phyloP scores from a whole-genome alignment of 345 rosid genomes.

The Arabidopsis arenosa region DNA sequence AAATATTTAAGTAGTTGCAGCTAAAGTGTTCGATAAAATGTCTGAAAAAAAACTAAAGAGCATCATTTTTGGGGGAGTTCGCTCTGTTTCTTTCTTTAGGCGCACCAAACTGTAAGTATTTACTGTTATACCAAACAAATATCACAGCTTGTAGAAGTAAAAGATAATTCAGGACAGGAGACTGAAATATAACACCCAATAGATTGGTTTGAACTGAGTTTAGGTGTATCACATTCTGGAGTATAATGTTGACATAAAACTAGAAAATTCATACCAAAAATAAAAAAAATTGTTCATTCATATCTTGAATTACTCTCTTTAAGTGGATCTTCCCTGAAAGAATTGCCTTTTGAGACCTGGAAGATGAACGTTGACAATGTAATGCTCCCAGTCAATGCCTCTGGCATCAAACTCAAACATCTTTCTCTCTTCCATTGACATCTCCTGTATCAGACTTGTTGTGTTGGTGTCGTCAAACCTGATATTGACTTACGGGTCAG shows the following conservation, averaged over 20 bases:
- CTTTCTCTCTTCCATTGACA: conserved; percentile 47
- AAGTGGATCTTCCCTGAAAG: not conserved
- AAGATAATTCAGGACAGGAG: no score
- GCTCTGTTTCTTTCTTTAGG: no score
- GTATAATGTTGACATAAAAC: no score
- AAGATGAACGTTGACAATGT: conserved; percentile 46
- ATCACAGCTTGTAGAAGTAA: no score
- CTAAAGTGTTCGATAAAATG: not conserved
- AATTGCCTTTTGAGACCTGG: conserved; percentile 36
- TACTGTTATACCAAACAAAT: no score
- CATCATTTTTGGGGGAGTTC: not conserved
- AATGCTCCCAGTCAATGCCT: conserved; percentile 51
- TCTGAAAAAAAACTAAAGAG: not conserved
- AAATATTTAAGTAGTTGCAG: not conserved
- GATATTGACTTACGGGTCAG: not conserved
- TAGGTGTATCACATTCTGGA: no score
- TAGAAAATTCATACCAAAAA: no score
- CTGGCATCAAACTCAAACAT: conserved; percentile 43
- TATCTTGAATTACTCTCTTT: conserved; percentile 1
- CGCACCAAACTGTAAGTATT: no score
- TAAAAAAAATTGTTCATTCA: not conserved
- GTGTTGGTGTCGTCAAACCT: conserved; percentile 51
- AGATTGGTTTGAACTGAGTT: no score
- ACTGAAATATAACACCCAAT: no score
- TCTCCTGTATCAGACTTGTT: conserved; percentile 35